Evolutionary conservation across 768 basidiomycete species (phyloP), one percentile per base, ranked within the genome.

Genomic region (Hydnomerulius pinastri): DNA sequence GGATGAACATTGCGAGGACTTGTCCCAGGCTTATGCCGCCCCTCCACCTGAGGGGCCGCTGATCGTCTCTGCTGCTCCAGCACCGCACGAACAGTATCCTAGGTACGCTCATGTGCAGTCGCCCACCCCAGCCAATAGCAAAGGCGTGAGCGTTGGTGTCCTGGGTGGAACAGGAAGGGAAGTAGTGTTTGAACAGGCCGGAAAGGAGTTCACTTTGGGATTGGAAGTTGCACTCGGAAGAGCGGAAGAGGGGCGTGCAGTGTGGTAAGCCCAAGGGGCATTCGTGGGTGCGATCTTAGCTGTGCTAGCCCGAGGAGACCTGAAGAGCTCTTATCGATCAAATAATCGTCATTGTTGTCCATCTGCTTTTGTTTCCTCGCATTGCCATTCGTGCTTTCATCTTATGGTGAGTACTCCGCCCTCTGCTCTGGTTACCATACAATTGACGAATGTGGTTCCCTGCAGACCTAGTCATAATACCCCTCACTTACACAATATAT

Each of bases 221-320:
- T 50, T 70, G 24, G 68, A 68, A 36, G 62, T 68, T 10, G 62
- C 66, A 20, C 54, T 68, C 17, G 66, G 67, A 50, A 57, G 64
- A 41, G 69, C 66, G 21, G 67, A 68, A 30, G 68, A 70, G 37
- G 66, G 69, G 5, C 56, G 64, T 2, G 58, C 66, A 1, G 51
- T 68, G 18, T 67, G 68, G 66, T 68, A 48, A 65, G n/a, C 43
- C 40, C 18, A 21, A 11, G 32, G 38, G 28, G 25, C 43, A 13
- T 32, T 37, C 40, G 18, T 25, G 28, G 46, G 24, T 18, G 25
- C 39, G 20, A 37, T 20, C 32, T 32, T 27, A 15, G 35, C 30
- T 36, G 32, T 29, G 43, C 33, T 32, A n/a, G 8, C 41, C 30
- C 4, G 38, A 46, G 30, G 28, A 35, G 33, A 52, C 46, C 41